Conservation (phyloP, 768 basidiomycete genomes). For the Strobilomyces confusus region DNA sequence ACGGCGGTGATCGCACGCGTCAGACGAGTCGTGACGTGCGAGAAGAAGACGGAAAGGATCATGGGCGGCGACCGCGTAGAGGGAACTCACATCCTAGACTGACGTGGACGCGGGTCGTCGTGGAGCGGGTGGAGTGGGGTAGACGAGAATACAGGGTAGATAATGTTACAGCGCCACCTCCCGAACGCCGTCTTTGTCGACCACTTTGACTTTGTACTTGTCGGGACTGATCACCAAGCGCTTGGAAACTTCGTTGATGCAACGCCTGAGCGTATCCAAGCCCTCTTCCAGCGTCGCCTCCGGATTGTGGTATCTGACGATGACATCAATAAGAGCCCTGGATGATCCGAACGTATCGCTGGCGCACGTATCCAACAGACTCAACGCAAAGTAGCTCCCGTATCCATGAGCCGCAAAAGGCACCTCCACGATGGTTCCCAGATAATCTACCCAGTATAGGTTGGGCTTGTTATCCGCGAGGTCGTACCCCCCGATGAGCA, state of each 20-base stretch:
- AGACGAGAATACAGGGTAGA: slow-evolving; percentile 5
- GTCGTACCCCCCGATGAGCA: slow-evolving; percentile 93
- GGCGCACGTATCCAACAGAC: slow-evolving; percentile 82
- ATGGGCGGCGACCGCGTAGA: slow-evolving; percentile 50
- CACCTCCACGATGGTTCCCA: slow-evolving; percentile 84
- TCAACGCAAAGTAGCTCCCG: slow-evolving; percentile 86
- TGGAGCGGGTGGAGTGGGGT: background rate
- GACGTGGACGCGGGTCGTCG: background rate
- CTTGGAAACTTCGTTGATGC: slow-evolving; percentile 85
- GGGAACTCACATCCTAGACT: slow-evolving; percentile 21
- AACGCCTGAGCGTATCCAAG: slow-evolving; percentile 75
- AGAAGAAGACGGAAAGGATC: slow-evolving; percentile 49
- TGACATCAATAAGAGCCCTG: background rate
- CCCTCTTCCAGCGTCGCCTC: slow-evolving; percentile 84
- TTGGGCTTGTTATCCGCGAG: slow-evolving; percentile 65
- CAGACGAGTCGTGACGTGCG: slow-evolving; percentile 42
- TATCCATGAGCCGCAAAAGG: slow-evolving; percentile 97
- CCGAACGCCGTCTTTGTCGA: slow-evolving; percentile 87
- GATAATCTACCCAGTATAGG: slow-evolving; percentile 95
- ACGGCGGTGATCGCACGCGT: slow-evolving; percentile 31
- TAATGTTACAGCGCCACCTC: slow-evolving; percentile 62
- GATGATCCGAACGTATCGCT: background rate
- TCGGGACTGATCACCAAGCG: slow-evolving; percentile 76
- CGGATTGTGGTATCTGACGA: slow-evolving; percentile 81
- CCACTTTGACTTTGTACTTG: slow-evolving; percentile 84